Percentiles rank a stretch among this genome's conserved stretches.
These are phyloP conservation scores for Xylaria flabelliformis DNA, from an alignment of 495 filamentous ascomycete genomes.

Conservation along the genomic window DNA sequence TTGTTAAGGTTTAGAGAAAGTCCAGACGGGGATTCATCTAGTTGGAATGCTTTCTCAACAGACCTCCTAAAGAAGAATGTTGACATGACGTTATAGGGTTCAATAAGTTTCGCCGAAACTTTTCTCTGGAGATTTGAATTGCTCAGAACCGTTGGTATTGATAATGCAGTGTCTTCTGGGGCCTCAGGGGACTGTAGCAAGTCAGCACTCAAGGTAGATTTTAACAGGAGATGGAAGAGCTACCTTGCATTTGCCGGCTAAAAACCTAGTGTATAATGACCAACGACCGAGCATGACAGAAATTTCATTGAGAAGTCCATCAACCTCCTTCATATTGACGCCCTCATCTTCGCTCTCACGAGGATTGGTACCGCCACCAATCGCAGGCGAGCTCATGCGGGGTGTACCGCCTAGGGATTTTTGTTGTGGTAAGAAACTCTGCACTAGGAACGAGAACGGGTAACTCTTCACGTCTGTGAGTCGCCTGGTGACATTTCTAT, in stretches of 20 bases:
- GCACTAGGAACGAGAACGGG: constrained; percentile 94
- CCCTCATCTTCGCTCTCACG: constrained; percentile 81
- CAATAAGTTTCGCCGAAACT: constrained; percentile 70
- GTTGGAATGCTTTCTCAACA: constrained; percentile 95
- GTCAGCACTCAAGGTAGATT: constrained; percentile 26
- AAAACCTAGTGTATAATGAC: constrained; percentile 89
- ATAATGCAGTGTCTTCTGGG: constrained; percentile 54
- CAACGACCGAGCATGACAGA: constrained; percentile 90
- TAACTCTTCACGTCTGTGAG: constrained; percentile 95
- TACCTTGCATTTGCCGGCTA: constrained; percentile 83
- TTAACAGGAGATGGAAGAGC: background rate
- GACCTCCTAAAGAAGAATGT: constrained; percentile 96
- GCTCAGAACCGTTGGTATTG: constrained; percentile 70
- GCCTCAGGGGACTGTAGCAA: constrained; percentile 49
- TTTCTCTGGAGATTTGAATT: constrained; percentile 80
- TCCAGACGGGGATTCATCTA: constrained; percentile 90
- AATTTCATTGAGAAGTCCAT: constrained; percentile 83
- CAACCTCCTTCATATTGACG: constrained; percentile 93
- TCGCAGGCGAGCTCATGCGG: constrained; percentile 68
- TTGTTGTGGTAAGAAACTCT: constrained; percentile 82
- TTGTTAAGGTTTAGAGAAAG: constrained; percentile 75
- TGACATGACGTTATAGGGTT: constrained; percentile 85
- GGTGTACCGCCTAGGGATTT: constrained; percentile 58
- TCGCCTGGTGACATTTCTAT: constrained; percentile 79
- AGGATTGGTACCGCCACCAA: constrained; percentile 54